phyloP scores from a whole-genome alignment of 352 stramenopile genomes.

The Pythium vanterpoolii region DNA sequence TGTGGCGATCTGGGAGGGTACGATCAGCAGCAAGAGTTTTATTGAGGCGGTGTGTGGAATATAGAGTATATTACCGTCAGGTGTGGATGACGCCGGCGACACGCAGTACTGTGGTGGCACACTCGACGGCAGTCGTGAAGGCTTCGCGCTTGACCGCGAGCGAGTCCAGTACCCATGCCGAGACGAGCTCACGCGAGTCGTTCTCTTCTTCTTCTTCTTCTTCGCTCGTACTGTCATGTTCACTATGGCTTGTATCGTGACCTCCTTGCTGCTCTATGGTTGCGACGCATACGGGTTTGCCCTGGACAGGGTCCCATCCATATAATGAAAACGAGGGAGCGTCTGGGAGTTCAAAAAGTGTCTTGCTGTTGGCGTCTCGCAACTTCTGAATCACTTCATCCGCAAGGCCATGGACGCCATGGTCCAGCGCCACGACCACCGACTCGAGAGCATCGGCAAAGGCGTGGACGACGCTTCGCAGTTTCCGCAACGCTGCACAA shows the following conservation, averaged over 20 bases:
- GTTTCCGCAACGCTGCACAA: not conserved
- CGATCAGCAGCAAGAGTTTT: conserved; percentile 58
- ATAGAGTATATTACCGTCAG: conserved; percentile 4
- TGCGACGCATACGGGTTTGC: conserved; percentile 21
- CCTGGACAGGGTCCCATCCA: conserved; percentile 37
- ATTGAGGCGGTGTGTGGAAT: conserved; percentile 26
- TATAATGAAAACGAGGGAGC: conserved; percentile 21
- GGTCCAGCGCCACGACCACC: conserved; percentile 8
- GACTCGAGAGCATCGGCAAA: conserved; percentile 21
- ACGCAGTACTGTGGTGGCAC: conserved; percentile 31
- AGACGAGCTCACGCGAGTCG: conserved; percentile 18
- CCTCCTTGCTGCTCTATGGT: not conserved
- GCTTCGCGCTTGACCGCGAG: conserved; percentile 43
- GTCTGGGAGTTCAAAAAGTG: conserved; percentile 7
- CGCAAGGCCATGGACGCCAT: conserved; percentile 11
- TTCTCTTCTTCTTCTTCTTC: conserved; percentile 1
- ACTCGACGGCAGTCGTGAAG: conserved; percentile 42
- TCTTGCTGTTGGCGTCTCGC: conserved; percentile 24
- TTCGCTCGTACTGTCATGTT: conserved; percentile 3
- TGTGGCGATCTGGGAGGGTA: conserved; percentile 94
- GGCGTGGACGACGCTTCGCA: conserved; percentile 5
- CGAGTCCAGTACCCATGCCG: conserved; percentile 40
- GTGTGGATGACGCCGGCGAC: conserved; percentile 37
- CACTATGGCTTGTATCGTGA: not conserved
- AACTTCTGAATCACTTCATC: conserved; percentile 30